Evolutionary conservation across 1,284 basidiomycete genomes (phyloP), one percentile per base, ranked within the genome.

Genomic region (Ustilago curta): DNA sequence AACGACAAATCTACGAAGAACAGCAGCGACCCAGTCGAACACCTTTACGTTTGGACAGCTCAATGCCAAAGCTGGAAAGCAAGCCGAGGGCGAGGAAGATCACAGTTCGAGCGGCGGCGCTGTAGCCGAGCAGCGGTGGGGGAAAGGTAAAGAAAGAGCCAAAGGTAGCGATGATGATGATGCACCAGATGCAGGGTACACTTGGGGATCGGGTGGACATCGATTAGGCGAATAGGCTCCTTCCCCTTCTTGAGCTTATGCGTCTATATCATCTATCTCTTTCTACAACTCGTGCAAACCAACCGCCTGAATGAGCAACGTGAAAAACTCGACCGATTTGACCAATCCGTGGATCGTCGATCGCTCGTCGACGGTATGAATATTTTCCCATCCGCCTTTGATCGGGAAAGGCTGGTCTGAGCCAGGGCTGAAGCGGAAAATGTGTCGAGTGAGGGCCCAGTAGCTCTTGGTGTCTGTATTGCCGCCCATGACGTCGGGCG

Each of bases 331-430:
- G 21, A 86, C 86, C 11, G 86, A 85, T 49, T 84, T 85, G 42
- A 87, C 83, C 66, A 88, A 85, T 0, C 84, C 87, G 29, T 82
- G 64, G 27, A 80, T 83, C 31, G 59, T 54, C 66, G 61, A 72
- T 87, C 88, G 85, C 86, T 91, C 90, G 67, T 91, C 88, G 42
- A 91, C 88, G 0, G 91, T 91, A 82, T 92, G 92, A 12, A 81
- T 63, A 70, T 75, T 63, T 86, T 85, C n/a, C 85, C 86, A 25
- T 29, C 76, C 67, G 27, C 62, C 55, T 29, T 55, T 44, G 55
- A 74, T 69, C 2, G 71, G 71, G 62, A 74, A 74, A 3, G 58
- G 62, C 3, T 29, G 48, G 19, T 70, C 66, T 12, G 70, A 77
- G 31, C 77, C 53, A 21, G 86, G 82, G 18, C 75, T 85, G 81